Conservation (phyloP, 345 rosid species). For the Microcos paniculata region DNA sequence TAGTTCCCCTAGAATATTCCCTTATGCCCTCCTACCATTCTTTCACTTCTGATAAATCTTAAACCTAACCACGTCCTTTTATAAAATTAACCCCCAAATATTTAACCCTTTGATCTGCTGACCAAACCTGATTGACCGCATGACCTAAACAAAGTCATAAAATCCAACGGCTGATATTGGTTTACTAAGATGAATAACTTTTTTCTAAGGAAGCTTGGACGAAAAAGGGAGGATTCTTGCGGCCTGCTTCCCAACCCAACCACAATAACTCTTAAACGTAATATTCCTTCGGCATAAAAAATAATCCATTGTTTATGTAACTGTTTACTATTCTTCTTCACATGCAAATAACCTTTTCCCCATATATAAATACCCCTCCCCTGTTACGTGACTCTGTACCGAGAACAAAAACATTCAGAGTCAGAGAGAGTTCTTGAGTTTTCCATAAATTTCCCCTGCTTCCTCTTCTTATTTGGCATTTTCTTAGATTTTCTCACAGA, state of each 20-base stretch:
- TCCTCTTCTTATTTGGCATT: background rate
- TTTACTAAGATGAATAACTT: background rate
- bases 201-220: background rate
- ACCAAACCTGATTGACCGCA: background rate
- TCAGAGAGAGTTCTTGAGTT: background rate
- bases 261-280: slow-evolving; percentile 20
- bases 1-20: slow-evolving; percentile 4
- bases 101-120: background rate
- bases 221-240: background rate
- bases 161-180: background rate
- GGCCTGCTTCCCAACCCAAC: background rate
- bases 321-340: background rate
- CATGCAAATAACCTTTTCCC: background rate
- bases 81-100: background rate
- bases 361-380: slow-evolving; percentile 40
- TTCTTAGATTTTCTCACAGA: background rate
- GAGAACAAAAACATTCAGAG: slow-evolving; percentile 20
- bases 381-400: background rate
- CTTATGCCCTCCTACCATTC: background rate
- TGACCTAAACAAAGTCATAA: background rate
- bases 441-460: background rate
- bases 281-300: slow-evolving; percentile 52
- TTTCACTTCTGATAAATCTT: background rate
- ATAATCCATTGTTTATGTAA: slow-evolving; percentile 14
- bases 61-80: background rate